phyloP scores from a whole-genome alignment of 2,329 filamentous ascomycete species.

The Fusarium fracticaudum region DNA sequence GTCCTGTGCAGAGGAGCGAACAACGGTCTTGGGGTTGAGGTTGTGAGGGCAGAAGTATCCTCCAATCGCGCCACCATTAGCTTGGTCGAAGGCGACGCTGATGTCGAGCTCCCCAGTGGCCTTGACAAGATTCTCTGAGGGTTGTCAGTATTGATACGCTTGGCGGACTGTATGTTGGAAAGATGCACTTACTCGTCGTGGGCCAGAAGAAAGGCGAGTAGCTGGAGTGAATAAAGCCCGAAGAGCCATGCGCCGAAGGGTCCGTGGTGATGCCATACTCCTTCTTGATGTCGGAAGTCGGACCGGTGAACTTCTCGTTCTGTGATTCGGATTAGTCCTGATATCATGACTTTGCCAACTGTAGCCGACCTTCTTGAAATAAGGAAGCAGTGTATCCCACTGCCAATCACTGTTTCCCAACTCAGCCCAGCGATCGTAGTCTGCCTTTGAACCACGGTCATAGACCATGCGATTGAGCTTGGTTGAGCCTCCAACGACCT shows the following conservation, averaged over 20 bases:
- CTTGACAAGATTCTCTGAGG: slow-evolving; percentile 20
- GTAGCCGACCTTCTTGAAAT: slow-evolving; percentile 53
- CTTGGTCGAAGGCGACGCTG: slow-evolving; percentile 20
- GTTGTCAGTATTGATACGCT: neutral
- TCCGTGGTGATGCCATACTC: slow-evolving; percentile 32
- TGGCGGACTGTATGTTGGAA: rapidly evolving
- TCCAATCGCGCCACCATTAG: slow-evolving; percentile 29
- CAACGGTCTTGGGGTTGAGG: slow-evolving; percentile 16
- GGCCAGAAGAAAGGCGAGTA: slow-evolving; percentile 40
- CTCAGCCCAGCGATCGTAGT: slow-evolving; percentile 57
- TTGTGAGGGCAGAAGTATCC: slow-evolving; percentile 36
- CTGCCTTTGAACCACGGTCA: slow-evolving; percentile 48
- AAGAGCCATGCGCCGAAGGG: slow-evolving; percentile 20
- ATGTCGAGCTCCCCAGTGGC: slow-evolving; percentile 28
- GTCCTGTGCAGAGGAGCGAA: slow-evolving; percentile 31
- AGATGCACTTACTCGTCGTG: slow-evolving; percentile 29
- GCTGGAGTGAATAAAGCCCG: slow-evolving; percentile 26
- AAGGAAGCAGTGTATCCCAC: slow-evolving; percentile 51
- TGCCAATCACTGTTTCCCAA: slow-evolving; percentile 57
- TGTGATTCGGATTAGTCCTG: neutral
- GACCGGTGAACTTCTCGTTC: slow-evolving; percentile 32
- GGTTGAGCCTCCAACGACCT: slow-evolving; percentile 54
- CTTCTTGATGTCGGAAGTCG: slow-evolving; percentile 8
- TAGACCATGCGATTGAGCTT: slow-evolving; percentile 54
- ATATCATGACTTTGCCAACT: neutral